A percentile compares a stretch with the other conserved stretches of the same genome.
phyloP scores from a whole-genome alignment of 1,284 basidiomycete genomes.

The Tilletia indica region DNA sequence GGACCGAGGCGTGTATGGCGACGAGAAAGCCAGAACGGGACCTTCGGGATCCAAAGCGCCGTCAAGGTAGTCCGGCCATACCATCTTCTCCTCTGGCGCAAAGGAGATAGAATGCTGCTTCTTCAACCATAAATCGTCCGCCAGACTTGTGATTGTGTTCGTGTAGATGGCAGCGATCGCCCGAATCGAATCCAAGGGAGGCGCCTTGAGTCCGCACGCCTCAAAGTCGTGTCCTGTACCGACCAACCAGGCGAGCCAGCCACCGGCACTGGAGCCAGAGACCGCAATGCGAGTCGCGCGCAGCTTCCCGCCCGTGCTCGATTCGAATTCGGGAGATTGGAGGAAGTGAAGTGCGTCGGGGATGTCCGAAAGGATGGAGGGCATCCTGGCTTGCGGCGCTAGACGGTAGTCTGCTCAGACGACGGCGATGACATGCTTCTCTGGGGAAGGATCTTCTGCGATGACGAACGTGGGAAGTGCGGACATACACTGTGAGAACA shows the following conservation, averaged over 20 bases:
- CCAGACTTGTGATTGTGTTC: constrained; percentile 37
- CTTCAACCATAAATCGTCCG: constrained; percentile 38
- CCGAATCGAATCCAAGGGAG: constrained; percentile 17
- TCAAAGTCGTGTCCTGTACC: constrained; percentile 33
- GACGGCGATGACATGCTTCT: constrained; percentile 28
- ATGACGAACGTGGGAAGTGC: neutral
- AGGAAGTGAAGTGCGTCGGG: neutral
- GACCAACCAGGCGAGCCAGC: constrained; percentile 38
- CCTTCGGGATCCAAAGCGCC: constrained; percentile 31
- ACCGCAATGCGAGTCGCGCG: constrained; percentile 11
- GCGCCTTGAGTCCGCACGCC: constrained; percentile 25
- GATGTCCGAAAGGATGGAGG: constrained; percentile 36
- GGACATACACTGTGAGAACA: neutral
- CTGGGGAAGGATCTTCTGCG: neutral
- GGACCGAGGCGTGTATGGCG: constrained; percentile 20
- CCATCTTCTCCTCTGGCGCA: constrained; percentile 27
- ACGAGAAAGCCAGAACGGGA: constrained; percentile 14
- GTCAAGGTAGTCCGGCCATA: constrained; percentile 28
- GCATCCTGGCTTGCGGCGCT: constrained; percentile 39
- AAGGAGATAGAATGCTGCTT: constrained; percentile 40
- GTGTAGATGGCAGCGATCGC: constrained; percentile 41
- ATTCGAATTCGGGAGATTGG: neutral
- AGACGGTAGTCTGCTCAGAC: constrained; percentile 42
- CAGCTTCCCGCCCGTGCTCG: neutral
- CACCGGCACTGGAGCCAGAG: constrained; percentile 36